Evolutionary conservation across 2,329 filamentous ascomycete genomes (phyloP), one percentile per base, ranked within the genome.

Genomic region (Ambrosiella beaveri): DNA sequence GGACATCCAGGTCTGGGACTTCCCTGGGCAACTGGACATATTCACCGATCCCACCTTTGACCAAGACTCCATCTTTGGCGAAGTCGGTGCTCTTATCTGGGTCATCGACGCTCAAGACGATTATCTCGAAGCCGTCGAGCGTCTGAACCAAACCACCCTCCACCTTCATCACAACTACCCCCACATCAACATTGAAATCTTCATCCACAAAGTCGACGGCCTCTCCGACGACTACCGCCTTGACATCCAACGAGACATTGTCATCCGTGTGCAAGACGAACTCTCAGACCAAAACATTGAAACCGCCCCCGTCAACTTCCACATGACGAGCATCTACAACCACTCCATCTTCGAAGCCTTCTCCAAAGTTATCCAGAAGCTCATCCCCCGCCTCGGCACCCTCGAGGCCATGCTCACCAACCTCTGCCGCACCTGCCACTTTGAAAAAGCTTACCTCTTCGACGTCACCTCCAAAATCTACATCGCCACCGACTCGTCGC

Each of bases 141-240:
- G 88, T 7, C 80, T 98, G 36, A 95, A 95, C 70, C 77, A 82
- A 57, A 95, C 90, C 7, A 95, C 97, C 62, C 75, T 96, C 59
- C 87, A 88, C 63, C 80, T 98, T 1, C 88, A 95, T 67, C 47
- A 56, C 7, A 82, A 88, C 63, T 96, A 95, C 67, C 90, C 91
- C 1, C 85, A 88, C 67, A 93, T 97, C 71, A 95, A 96, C 70
- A 86, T 98, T 63, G 91, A 97, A 68, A 91, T 98, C 55, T 97
- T 98, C 70, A 95, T 98, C 65, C 93, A 98, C 77, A 98, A 98
- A 70, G 91, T 96, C 39, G 93, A 98, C 68, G 91, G 90, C n/a
- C 77, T 98, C 13, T 93, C 88, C 36, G 93, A 97, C 64, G 93
- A 98, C 70, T 97, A 93, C 75, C 90, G 93, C 67, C 82, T 90